Conservation (phyloP, 768 basidiomycete genomes). For the Lentinus brumalis region DNA sequence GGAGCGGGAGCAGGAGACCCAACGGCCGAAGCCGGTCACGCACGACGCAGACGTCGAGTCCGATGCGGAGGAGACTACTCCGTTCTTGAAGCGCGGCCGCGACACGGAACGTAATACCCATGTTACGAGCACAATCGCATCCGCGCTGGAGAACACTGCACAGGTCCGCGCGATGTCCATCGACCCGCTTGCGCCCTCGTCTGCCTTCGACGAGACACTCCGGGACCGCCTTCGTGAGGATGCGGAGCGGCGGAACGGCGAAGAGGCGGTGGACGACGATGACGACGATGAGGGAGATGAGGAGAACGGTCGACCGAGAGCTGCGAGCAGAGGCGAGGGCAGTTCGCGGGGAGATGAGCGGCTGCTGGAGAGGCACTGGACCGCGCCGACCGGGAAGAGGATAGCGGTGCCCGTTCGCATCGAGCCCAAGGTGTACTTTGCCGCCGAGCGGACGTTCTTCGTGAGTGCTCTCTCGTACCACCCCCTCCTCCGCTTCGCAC, state of each 20-base stretch:
- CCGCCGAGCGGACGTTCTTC: slow-evolving; percentile 91
- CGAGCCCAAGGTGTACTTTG: slow-evolving; percentile 98
- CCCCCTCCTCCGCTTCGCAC: background rate
- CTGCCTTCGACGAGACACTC: slow-evolving; percentile 82
- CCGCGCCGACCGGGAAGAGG: slow-evolving; percentile 81
- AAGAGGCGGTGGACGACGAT: slow-evolving; percentile 47
- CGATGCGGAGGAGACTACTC: slow-evolving; percentile 37
- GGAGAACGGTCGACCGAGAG: slow-evolving; percentile 24
- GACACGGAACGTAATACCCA: background rate
- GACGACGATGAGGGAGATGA: slow-evolving; percentile 37
- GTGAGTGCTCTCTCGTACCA: slow-evolving; percentile 47
- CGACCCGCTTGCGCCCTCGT: slow-evolving; percentile 82
- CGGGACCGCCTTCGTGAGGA: slow-evolving; percentile 60
- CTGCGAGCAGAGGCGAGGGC: slow-evolving; percentile 8
- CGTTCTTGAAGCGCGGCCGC: slow-evolving; percentile 36
- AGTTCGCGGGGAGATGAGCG: slow-evolving; percentile 44
- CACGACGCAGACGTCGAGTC: slow-evolving; percentile 26
- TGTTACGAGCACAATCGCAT: slow-evolving; percentile 14
- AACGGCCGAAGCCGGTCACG: slow-evolving; percentile 1
- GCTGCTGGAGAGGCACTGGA: slow-evolving; percentile 66
- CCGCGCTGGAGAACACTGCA: slow-evolving; percentile 17
- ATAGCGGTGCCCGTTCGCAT: slow-evolving; percentile 95
- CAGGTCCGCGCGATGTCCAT: slow-evolving; percentile 56
- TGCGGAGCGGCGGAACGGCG: slow-evolving; percentile 25
- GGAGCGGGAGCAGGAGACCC: slow-evolving; percentile 22